phyloP scores from a whole-genome alignment of 2,329 filamentous ascomycete species.

The Fusarium miscanthi region DNA sequence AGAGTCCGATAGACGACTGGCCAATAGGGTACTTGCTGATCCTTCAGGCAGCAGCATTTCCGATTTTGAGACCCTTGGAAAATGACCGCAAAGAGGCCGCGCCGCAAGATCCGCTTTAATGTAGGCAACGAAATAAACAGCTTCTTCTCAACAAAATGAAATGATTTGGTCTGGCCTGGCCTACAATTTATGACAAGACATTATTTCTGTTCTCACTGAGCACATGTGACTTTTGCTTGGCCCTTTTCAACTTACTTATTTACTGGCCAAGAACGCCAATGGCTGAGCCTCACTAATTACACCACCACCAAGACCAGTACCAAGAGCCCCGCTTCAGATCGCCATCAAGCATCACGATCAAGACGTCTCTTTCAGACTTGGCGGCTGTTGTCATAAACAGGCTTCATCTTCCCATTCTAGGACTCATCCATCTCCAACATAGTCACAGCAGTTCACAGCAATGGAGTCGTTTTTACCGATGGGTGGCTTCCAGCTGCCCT shows the following conservation, averaged over 20 bases:
- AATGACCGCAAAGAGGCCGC: constrained; percentile 45
- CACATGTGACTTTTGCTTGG: constrained; percentile 8
- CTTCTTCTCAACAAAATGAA: constrained; percentile 32
- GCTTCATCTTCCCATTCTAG: neutral
- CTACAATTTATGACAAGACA: neutral
- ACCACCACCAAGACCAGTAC: neutral
- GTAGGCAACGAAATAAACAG: constrained; percentile 47
- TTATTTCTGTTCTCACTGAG: neutral
- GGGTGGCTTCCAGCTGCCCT: constrained; percentile 65
- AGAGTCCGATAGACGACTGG: neutral
- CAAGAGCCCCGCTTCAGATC: constrained; percentile 33
- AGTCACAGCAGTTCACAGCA: neutral
- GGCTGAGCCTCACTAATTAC: constrained; percentile 30
- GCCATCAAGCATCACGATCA: constrained; percentile 20
- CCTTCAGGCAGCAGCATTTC: constrained; percentile 46
- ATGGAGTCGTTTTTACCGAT: constrained; percentile 66
- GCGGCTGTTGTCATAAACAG: neutral
- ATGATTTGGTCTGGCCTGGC: constrained; percentile 25
- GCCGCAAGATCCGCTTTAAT: constrained; percentile 45
- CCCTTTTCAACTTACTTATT: neutral
- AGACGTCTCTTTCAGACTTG: constrained; percentile 24
- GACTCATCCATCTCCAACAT: neutral
- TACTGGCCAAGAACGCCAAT: constrained; percentile 13
- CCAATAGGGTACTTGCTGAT: constrained; percentile 26
- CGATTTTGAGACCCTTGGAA: constrained; percentile 29